phyloP scores from a whole-genome alignment of 805 yeast genomes.

The Spathaspora girioi region DNA sequence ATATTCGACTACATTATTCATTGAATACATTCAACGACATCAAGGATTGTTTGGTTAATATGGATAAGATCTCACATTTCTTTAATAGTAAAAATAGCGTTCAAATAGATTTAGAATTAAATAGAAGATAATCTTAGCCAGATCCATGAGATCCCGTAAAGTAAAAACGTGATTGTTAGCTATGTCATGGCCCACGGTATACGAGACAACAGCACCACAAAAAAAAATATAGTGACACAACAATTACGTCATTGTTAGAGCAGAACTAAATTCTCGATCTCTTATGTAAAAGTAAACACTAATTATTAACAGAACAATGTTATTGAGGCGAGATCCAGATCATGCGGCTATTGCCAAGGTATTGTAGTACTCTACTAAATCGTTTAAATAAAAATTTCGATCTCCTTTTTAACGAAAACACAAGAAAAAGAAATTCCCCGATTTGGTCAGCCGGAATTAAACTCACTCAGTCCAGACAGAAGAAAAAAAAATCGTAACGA shows the following conservation, averaged over 20 bases:
- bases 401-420: no score
- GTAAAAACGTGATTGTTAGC: not conserved
- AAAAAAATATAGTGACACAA: not conserved
- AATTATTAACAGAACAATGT: no score
- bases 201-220: not conserved
- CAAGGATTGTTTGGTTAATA: constrained; percentile 8
- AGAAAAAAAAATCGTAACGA: not conserved
- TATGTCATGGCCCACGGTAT: not conserved
- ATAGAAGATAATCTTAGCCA: not conserved
- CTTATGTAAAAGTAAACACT: no score
- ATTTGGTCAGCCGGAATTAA: not conserved
- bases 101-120: constrained; percentile 5
- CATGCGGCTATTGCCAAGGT: no score
- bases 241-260: not conserved
- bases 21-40: constrained; percentile 9
- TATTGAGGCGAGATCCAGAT: no score
- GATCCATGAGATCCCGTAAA: not conserved
- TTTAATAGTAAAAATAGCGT: constrained; percentile 4
- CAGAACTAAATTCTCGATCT: not conserved
- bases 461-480: not conserved
- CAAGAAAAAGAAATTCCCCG: no score
- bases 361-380: no score
- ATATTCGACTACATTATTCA: constrained; percentile 7
- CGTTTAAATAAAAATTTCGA: no score
- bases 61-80: constrained; percentile 5